Evolutionary conservation across 2,329 filamentous ascomycete species (phyloP).

Genomic region (Arthrobotrys sinensis): DNA sequence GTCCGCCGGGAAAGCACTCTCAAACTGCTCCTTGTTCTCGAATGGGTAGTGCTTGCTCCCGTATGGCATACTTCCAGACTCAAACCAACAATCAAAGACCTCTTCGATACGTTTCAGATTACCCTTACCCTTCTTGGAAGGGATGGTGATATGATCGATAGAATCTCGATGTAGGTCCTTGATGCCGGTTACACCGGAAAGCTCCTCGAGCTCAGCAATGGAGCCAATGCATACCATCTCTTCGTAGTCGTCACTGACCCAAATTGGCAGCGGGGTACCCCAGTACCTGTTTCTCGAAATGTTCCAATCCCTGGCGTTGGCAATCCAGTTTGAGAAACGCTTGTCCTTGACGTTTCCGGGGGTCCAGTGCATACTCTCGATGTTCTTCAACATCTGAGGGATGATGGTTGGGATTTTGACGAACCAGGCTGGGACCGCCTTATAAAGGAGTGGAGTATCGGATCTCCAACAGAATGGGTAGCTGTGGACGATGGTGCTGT

Average conservation of each 20-base stretch:
- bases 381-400: constrained; percentile 89
- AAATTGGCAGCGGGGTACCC: constrained; percentile 92
- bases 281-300: constrained; percentile 94
- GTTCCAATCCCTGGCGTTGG: constrained; percentile 94
- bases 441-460: constrained; percentile 94
- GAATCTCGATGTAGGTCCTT: constrained; percentile 92
- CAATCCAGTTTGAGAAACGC: constrained; percentile 91
- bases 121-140: constrained; percentile 88
- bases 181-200: constrained; percentile 90
- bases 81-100: constrained; percentile 97
- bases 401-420: constrained; percentile 87
- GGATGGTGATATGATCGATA: constrained; percentile 94
- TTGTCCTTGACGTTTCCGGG: constrained; percentile 91
- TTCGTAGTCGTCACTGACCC: constrained; percentile 90
- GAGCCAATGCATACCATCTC: constrained; percentile 90
- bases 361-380: constrained; percentile 92
- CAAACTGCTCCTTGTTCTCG: constrained; percentile 85
- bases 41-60: constrained; percentile 93
- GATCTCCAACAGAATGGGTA: constrained; percentile 95
- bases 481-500: constrained; percentile 89
- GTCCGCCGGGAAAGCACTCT: constrained; percentile 87
- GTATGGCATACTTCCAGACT: constrained; percentile 96
- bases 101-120: constrained; percentile 84
- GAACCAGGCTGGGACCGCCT: constrained; percentile 94
- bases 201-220: constrained; percentile 83